Evolutionary conservation across 2,329 filamentous ascomycete species (phyloP), one percentile per base, ranked within the genome.

Genomic region (Alternaria arbusti): DNA sequence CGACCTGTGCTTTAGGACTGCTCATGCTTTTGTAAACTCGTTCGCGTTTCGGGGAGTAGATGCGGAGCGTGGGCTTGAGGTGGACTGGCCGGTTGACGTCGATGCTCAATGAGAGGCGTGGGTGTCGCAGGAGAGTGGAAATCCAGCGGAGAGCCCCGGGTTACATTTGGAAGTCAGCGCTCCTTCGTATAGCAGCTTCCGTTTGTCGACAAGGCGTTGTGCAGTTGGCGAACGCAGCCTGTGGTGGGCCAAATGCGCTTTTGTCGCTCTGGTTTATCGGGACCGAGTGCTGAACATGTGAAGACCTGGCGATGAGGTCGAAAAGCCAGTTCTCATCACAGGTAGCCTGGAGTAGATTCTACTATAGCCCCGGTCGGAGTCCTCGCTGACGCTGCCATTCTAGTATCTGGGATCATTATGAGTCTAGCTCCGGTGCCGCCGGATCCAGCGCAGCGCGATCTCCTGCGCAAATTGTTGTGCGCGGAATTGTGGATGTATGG

Each of bases 401-500:
- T 9, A 4, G 1, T 36, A 36, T 36, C 4, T 0, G 32, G 32
- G 32, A 36, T 36, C 13, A 36, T 36, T n/a, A 4, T 36, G 32
- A 36, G 32, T 36, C 4, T 36, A n/a, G 4, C 0, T 36, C 25
- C 32, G 32, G 32, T 36, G 15, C 32, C 32, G 32, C 32, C 32
- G 8, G 1, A 36, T 36, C 0, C 4, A n/a, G 32, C 32, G 32
- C 32, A 36, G 32, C 32, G 32, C 32, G n/a, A 4, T 5, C 32
- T 36, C 32, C 15, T 36, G 32, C 32, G 7, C 4, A 36, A 36
- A 36, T 15, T n/a, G 4, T 36, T 36, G 15, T 36, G 15, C 32
- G 32, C 13, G 32, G 0, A 5, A 7, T n/a, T 36, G 15, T 36
- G 13, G 0, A 36, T 9, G 30, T 0, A 36, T 7, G 0, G 0